phyloP scores from a whole-genome alignment of 805 yeast species.

The Kluyveromyces siamensis region DNA sequence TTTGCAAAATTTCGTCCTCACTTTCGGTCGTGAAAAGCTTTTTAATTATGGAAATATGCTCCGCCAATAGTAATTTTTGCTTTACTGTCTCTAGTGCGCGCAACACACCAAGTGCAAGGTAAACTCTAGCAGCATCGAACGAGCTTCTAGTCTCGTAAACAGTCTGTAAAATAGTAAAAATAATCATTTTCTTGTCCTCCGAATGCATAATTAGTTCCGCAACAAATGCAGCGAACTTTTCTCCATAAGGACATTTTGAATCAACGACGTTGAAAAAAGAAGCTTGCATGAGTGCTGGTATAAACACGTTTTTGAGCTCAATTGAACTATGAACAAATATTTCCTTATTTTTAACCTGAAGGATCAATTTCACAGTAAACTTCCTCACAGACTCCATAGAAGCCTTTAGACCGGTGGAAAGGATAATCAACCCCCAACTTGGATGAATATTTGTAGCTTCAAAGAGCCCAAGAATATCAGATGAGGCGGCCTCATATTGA shows the following conservation, averaged over 20 bases:
- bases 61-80: conserved; percentile 12
- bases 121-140: conserved; percentile 66
- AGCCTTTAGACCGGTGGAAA: conserved; percentile 68
- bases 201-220: conserved; percentile 11
- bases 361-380: conserved; percentile 46
- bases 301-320: conserved; percentile 32
- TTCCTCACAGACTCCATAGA: conserved; percentile 71
- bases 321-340: conserved; percentile 36
- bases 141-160: conserved; percentile 40
- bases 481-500: conserved; percentile 70
- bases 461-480: conserved; percentile 50
- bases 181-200: conserved; percentile 4
- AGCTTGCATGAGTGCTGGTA: conserved; percentile 58
- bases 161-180: conserved; percentile 35
- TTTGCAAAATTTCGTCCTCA: conserved; percentile 48
- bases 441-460: conserved; percentile 47
- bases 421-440: conserved; percentile 64
- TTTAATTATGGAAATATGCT: conserved; percentile 25
- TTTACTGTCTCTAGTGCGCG: conserved; percentile 35
- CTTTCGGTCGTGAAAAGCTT: conserved; percentile 30
- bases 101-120: conserved; percentile 46
- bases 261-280: conserved; percentile 43
- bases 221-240: conserved; percentile 39
- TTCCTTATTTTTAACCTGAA: conserved; percentile 40
- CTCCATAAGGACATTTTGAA: conserved; percentile 50